Conservation (phyloP, 306 rosid species). For the Gastrolobium villosum region DNA sequence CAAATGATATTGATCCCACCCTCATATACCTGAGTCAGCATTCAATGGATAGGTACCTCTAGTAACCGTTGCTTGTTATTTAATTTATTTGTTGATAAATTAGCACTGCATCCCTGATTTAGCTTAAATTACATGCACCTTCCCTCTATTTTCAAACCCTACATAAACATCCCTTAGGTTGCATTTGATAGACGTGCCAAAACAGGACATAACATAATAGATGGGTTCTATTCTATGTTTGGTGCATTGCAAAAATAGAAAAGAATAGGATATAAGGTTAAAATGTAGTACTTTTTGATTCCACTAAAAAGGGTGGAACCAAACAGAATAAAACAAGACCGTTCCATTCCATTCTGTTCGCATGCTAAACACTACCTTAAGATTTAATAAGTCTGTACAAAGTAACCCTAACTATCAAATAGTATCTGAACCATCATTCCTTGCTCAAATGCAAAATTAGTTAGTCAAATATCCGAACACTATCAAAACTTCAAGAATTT, state of each 20-base stretch:
- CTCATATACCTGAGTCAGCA: constrained; percentile 81
- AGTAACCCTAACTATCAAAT: constrained; percentile 14
- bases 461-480: constrained; percentile 15
- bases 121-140: constrained; percentile 4
- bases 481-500: constrained; percentile 1
- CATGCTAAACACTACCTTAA: background rate
- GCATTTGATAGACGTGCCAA: too few relatives aligned
- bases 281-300: too few relatives aligned
- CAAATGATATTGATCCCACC: constrained; percentile 89
- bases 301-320: too few relatives aligned
- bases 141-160: constrained; percentile 13
- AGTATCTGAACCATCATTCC: constrained; percentile 13
- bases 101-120: constrained; percentile 20
- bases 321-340: too few relatives aligned
- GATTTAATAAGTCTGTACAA: constrained; percentile 5
- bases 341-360: too few relatives aligned
- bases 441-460: constrained; percentile 33
- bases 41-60: constrained; percentile 87
- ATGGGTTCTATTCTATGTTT: too few relatives aligned
- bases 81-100: background rate
- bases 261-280: too few relatives aligned
- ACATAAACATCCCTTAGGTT: background rate
- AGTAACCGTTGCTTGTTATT: constrained; percentile 20
- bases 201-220: too few relatives aligned
- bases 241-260: too few relatives aligned